A percentile compares a stretch with the other conserved stretches of the same genome.
These are phyloP conservation scores for Phaeodactylum tricornutum DNA, from an alignment of 108 stramenopile species.

Conservation along the genomic window DNA sequence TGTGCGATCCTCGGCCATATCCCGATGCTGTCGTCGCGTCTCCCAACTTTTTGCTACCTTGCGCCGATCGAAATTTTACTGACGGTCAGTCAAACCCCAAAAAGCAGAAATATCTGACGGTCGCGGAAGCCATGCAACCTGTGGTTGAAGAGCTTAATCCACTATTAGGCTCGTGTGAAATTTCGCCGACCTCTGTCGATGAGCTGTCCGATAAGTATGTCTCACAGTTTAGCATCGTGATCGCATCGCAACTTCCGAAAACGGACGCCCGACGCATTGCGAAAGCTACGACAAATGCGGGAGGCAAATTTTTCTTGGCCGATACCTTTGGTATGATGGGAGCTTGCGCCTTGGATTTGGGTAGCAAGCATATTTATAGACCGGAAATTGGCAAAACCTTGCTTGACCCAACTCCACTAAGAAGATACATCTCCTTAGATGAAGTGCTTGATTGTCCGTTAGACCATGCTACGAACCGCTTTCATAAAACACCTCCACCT, in stretches of 20 bases:
- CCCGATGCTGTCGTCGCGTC: slow-evolving; percentile 33
- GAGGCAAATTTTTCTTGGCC: slow-evolving; percentile 45
- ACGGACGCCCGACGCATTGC: slow-evolving; percentile 54
- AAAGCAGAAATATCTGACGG: slow-evolving; percentile 37
- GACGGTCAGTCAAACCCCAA: slow-evolving; percentile 19
- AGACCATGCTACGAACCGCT: slow-evolving; percentile 42
- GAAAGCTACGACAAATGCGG: slow-evolving; percentile 1
- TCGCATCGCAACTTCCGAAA: slow-evolving; percentile 54
- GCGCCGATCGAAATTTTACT: slow-evolving; percentile 5
- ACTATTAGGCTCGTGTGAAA: slow-evolving; percentile 69
- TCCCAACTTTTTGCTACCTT: slow-evolving; percentile 28
- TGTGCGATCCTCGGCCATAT: slow-evolving; percentile 72
- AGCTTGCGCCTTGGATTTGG: slow-evolving; percentile 69
- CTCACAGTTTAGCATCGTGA: slow-evolving; percentile 61
- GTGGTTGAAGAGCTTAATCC: slow-evolving; percentile 87
- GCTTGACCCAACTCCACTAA: slow-evolving; percentile 37
- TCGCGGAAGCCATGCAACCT: slow-evolving; percentile 56
- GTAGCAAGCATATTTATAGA: slow-evolving; percentile 44
- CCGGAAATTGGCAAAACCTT: slow-evolving; percentile 77
- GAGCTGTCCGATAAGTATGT: slow-evolving; percentile 56
- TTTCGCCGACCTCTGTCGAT: slow-evolving; percentile 31
- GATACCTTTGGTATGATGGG: slow-evolving; percentile 83
- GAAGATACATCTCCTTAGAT: slow-evolving; percentile 39
- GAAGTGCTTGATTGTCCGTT: slow-evolving; percentile 45
- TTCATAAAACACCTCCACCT: slow-evolving; percentile 64